phyloP scores from a whole-genome alignment of 345 rosid species.

The Acer saccharum region DNA sequence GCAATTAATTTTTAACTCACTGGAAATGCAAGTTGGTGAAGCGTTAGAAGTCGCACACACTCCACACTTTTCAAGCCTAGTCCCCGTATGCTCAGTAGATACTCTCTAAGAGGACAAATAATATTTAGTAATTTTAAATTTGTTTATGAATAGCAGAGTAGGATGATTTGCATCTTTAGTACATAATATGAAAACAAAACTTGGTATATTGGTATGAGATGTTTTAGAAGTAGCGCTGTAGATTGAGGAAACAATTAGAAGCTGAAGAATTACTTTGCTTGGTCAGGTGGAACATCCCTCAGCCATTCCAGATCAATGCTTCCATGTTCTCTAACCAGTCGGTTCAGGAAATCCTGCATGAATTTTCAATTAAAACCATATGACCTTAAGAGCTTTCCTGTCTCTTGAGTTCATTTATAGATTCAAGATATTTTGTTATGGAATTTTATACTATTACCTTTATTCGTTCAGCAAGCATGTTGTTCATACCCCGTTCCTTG shows the following conservation, averaged over 20 bases:
- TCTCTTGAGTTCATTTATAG: neutral
- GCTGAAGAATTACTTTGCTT: slow-evolving; percentile 71
- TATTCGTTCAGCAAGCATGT: slow-evolving; percentile 82
- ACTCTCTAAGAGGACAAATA: slow-evolving; percentile 56
- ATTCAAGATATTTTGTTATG: neutral
- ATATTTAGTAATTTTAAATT: slow-evolving; percentile 23
- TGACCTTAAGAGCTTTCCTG: neutral
- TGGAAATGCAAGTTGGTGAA: slow-evolving; percentile 97
- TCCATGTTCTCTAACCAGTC: slow-evolving; percentile 71
- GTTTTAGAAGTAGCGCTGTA: slow-evolving; percentile 20
- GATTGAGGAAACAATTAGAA: slow-evolving; percentile 22
- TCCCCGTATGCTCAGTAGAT: slow-evolving; percentile 80
- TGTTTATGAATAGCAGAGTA: slow-evolving; percentile 19
- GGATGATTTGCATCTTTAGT: slow-evolving; percentile 23
- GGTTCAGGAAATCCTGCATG: slow-evolving; percentile 81
- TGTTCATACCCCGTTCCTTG: slow-evolving; percentile 91
- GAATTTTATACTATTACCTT: slow-evolving; percentile 48
- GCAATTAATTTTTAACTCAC: slow-evolving; percentile 45
- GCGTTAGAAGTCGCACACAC: slow-evolving; percentile 93
- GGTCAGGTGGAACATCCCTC: slow-evolving; percentile 89
- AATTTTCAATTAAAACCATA: slow-evolving; percentile 24
- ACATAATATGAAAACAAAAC: neutral
- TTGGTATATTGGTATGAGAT: neutral
- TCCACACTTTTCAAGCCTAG: slow-evolving; percentile 96
- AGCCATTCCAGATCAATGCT: slow-evolving; percentile 92